These are phyloP conservation scores for Cicer judaicum DNA, from an alignment of 306 rosid species.

Conservation along the genomic window DNA sequence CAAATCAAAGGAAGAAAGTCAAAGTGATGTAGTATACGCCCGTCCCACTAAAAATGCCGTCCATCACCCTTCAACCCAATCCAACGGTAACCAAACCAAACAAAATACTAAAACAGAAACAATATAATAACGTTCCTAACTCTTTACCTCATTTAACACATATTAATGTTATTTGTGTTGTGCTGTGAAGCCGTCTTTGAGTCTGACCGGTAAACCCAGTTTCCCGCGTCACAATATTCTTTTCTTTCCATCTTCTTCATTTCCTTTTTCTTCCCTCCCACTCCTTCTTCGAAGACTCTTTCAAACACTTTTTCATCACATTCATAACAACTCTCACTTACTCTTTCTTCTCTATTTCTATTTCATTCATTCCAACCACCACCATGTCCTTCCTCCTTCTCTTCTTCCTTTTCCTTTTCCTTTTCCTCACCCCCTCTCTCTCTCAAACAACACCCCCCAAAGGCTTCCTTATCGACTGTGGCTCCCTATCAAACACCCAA, in stretches of 20 bases:
- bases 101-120: background rate
- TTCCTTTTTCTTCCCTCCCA: conserved; percentile 15
- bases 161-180: background rate
- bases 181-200: conserved; percentile 13
- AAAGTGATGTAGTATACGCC: conserved; percentile 12
- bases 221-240: conserved; percentile 74
- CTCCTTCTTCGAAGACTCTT: conserved; percentile 47
- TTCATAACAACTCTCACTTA: background rate
- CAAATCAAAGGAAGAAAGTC: conserved; percentile 28
- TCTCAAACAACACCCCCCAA: conserved; percentile 56
- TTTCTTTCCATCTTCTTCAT: conserved; percentile 49
- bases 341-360: conserved; percentile 12
- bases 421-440: conserved; percentile 44
- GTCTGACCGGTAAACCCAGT: conserved; percentile 34
- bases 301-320: background rate
- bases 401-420: conserved; percentile 41
- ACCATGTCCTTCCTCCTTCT: conserved; percentile 57
- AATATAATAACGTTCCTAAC: background rate
- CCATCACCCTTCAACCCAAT: background rate
- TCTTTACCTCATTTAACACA: too few species aligned
- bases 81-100: conserved; percentile 11
- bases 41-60: conserved; percentile 39
- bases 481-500: conserved; percentile 45
- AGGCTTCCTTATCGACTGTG: conserved; percentile 69
- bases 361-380: background rate